Evolutionary conservation across 352 stramenopile species (phyloP).

Genomic region (Phytopythium ostracodes): DNA sequence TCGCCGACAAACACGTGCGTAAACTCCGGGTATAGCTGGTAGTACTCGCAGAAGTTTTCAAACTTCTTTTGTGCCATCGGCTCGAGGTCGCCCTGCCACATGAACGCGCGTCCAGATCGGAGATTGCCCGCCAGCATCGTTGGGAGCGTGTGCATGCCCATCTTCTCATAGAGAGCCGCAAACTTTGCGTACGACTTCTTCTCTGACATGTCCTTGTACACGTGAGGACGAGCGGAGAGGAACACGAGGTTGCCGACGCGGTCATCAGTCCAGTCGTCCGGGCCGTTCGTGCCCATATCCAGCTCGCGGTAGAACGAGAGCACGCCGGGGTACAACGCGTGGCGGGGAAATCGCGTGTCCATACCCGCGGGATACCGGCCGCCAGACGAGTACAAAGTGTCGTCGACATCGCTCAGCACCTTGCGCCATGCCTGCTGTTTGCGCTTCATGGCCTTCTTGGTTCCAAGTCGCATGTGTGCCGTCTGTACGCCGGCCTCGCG

Average conservation of each 20-base stretch:
- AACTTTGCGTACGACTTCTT: conserved; percentile 98
- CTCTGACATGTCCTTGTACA: conserved; percentile 99
- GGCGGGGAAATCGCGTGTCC: conserved; percentile 90
- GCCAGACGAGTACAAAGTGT: conserved; percentile 95
- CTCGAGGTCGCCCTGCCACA: conserved; percentile 95
- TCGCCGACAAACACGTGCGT: conserved; percentile 98
- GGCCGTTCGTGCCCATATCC: conserved; percentile 90
- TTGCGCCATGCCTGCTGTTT: conserved; percentile 95
- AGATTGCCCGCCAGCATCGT: conserved; percentile 95
- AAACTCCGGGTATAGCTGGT: conserved; percentile 98
- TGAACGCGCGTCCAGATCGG: conserved; percentile 91
- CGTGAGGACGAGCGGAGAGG: conserved; percentile 95
- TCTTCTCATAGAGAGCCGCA: conserved; percentile 87
- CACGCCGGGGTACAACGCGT: conserved; percentile 96
- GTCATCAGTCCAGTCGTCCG: conserved; percentile 86
- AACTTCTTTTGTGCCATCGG: conserved; percentile 98
- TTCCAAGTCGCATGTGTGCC: conserved; percentile 91
- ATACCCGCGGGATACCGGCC: conserved; percentile 95
- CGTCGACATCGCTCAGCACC: conserved; percentile 97
- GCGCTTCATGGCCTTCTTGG: conserved; percentile 70
- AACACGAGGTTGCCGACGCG: conserved; percentile 97
- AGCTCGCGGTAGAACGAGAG: conserved; percentile 98
- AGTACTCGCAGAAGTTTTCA: conserved; percentile 92
- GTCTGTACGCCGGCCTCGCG: conserved; percentile 93
- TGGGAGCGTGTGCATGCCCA: conserved; percentile 94